phyloP scores from a whole-genome alignment of 768 basidiomycete genomes.

The Trametes coccinea region DNA sequence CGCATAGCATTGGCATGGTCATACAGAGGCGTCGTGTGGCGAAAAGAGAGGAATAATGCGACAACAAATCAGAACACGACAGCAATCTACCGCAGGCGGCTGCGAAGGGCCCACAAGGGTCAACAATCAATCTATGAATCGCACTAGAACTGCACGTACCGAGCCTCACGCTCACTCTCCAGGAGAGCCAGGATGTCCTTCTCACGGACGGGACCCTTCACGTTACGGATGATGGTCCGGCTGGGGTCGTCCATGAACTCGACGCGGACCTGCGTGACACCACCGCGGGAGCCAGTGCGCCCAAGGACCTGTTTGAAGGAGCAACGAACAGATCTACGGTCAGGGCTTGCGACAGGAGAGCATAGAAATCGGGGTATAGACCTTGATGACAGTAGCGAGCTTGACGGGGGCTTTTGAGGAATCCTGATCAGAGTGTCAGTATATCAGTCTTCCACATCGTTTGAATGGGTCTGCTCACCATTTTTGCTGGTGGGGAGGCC shows the following conservation, averaged over 20 bases:
- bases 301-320: conserved; percentile 76
- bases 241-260: conserved; percentile 98
- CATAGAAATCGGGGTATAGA: conserved; percentile 4
- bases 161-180: conserved; percentile 98
- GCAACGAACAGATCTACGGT: conserved; percentile 6
- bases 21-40: conserved; percentile 25
- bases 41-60: conserved; percentile 19
- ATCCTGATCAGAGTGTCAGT: conserved; percentile 51
- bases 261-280: conserved; percentile 98
- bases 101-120: neutral
- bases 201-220: conserved; percentile 96
- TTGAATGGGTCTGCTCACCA: conserved; percentile 26
- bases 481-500: conserved; percentile 31
- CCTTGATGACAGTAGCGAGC: conserved; percentile 97
- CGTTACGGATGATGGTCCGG: conserved; percentile 97
- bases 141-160: conserved; percentile 57
- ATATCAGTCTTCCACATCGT: neutral
- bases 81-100: conserved; percentile 27
- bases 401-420: conserved; percentile 92
- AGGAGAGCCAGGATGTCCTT: conserved; percentile 95
- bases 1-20: conserved; percentile 27
- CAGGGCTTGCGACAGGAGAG: conserved; percentile 10
- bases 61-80: conserved; percentile 18
- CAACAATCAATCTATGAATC: neutral
- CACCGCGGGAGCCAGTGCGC: conserved; percentile 97